Conservation (phyloP, 345 rosid genomes). For the Fremontodendron californicum region DNA sequence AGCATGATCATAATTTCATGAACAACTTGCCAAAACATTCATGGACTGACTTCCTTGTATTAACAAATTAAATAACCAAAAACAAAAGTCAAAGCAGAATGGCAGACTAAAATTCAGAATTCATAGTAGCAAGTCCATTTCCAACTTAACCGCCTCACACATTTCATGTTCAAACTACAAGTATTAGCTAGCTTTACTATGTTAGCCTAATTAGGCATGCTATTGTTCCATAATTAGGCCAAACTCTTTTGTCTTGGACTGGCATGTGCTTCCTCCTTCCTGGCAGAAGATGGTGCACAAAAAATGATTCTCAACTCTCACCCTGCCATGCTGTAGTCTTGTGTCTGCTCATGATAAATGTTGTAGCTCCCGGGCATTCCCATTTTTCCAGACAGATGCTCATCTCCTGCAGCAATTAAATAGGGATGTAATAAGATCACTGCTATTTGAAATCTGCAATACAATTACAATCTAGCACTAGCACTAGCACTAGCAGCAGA, state of each 20-base stretch:
- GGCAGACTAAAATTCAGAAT: background rate
- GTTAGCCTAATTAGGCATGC: constrained; percentile 15
- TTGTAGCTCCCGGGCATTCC: constrained; percentile 54
- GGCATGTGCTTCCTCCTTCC: background rate
- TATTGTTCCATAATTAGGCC: background rate
- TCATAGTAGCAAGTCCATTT: background rate
- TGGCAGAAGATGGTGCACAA: background rate
- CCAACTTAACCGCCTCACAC: constrained; percentile 2
- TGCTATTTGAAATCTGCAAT: background rate
- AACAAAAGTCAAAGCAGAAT: background rate
- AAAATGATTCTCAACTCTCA: constrained; percentile 33
- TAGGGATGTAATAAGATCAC: background rate
- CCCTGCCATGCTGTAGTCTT: constrained; percentile 67
- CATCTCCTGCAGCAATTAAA: constrained; percentile 56
- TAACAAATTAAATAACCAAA: constrained; percentile 1
- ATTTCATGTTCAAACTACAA: background rate
- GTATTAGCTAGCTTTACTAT: background rate
- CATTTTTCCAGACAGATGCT: constrained; percentile 68
- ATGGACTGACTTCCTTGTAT: background rate
- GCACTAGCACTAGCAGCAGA: background rate
- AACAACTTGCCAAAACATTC: background rate
- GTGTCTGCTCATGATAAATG: constrained; percentile 61
- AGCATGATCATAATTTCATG: background rate
- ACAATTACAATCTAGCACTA: background rate
- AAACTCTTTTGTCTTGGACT: background rate